Conservation (phyloP, 1,284 basidiomycete species). For the Acaromyces ingoldii region DNA sequence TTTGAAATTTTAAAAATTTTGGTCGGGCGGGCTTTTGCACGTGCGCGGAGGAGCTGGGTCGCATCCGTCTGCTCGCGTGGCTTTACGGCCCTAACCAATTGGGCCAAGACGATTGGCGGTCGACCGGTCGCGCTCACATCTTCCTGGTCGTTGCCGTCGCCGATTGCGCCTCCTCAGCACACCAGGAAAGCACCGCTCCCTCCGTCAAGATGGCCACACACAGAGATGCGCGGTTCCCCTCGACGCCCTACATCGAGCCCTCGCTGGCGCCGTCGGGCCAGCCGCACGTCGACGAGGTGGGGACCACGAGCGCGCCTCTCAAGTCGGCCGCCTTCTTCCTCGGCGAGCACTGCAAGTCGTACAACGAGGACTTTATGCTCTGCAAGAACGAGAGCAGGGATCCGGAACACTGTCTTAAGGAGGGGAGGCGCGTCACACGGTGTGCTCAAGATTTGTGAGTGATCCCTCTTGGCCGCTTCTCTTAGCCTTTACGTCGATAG, state of each 20-base stretch:
- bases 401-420: slow-evolving; percentile 88
- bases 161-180: no score
- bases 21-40: no score
- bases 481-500: not conserved
- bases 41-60: no score
- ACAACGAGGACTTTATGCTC: slow-evolving; percentile 99
- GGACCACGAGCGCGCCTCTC: slow-evolving; percentile 83
- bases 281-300: slow-evolving; percentile 84
- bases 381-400: slow-evolving; percentile 89
- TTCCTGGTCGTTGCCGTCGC: no score
- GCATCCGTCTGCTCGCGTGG: no score
- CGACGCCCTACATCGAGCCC: slow-evolving; percentile 48
- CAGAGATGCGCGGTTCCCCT: slow-evolving; percentile 47
- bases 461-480: not conserved
- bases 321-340: slow-evolving; percentile 98
- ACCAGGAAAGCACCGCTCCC: not conserved
- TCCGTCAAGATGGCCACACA: slow-evolving; percentile 45
- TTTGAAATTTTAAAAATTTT: no score
- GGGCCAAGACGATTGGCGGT: no score
- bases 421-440: slow-evolving; percentile 90
- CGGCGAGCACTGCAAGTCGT: slow-evolving; percentile 89
- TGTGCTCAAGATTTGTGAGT: slow-evolving; percentile 89
- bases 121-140: no score
- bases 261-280: slow-evolving; percentile 37
- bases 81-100: no score